Evolutionary conservation across 2,329 filamentous ascomycete species (phyloP).

Genomic region (Zarea fungicola): DNA sequence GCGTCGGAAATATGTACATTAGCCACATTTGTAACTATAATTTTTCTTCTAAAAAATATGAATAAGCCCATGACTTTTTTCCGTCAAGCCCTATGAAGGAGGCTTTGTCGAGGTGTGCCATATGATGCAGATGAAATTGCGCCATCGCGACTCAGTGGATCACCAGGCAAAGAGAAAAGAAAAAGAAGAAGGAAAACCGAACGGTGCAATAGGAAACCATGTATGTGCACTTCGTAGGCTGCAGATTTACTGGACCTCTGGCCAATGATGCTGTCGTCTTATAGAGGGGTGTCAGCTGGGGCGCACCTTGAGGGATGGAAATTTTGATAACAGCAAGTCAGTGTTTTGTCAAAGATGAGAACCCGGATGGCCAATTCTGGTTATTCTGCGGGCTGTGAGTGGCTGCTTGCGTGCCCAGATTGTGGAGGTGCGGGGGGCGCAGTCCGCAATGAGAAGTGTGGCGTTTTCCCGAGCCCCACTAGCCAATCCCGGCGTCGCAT

Average conservation of each 20-base stretch:
- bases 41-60: too few relatives aligned
- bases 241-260: too few relatives aligned
- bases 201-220: too few relatives aligned
- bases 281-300: neutral
- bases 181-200: neutral
- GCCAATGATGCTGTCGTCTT: neutral
- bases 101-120: neutral
- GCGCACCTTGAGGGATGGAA: constrained; percentile 2
- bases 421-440: neutral
- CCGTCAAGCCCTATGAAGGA: too few relatives aligned
- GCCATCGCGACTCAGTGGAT: neutral
- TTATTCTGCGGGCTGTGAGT: neutral
- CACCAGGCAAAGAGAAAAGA: neutral
- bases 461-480: constrained; percentile 2
- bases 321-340: neutral
- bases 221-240: too few relatives aligned
- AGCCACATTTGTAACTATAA: too few relatives aligned
- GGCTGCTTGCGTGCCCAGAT: constrained; percentile 1
- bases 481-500: neutral
- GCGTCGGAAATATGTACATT: too few relatives aligned
- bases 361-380: constrained; percentile 13
- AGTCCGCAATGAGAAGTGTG: neutral
- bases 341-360: neutral
- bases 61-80: too few relatives aligned
- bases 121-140: too few relatives aligned